Conservation (phyloP, 2,329 filamentous ascomycete species). For the Beauveria scarabaeidicola region DNA sequence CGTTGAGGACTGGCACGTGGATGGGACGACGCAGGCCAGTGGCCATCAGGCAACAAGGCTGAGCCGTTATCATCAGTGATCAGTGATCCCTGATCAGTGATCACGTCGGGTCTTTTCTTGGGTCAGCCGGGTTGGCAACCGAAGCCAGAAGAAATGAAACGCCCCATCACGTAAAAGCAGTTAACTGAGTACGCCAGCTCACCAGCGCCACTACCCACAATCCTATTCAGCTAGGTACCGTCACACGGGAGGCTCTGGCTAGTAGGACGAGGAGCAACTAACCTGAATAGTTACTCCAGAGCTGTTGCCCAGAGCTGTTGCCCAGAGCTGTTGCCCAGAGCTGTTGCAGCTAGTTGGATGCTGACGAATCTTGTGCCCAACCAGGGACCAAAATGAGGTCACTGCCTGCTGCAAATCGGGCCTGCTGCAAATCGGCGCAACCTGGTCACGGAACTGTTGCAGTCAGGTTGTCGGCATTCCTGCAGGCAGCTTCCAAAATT, state of each 20-base stretch:
- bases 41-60: too few relatives aligned
- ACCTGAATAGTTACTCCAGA: background rate
- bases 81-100: too few relatives aligned
- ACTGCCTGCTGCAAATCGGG: background rate
- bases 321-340: too few relatives aligned
- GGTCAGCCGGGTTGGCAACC: background rate
- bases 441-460: background rate
- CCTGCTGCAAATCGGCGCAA: background rate
- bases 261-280: background rate
- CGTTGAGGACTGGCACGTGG: too few relatives aligned
- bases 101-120: too few relatives aligned
- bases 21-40: too few relatives aligned
- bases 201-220: background rate
- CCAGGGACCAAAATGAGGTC: background rate
- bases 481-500: background rate
- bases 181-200: background rate
- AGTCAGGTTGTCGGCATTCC: background rate
- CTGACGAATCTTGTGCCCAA: background rate
- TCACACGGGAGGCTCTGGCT: background rate
- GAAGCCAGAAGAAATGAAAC: background rate
- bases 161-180: background rate
- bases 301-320: too few relatives aligned
- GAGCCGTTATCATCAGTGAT: too few relatives aligned
- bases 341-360: background rate
- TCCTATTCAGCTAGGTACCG: background rate